A percentile compares a stretch with the other conserved stretches of the same genome.
Evolutionary conservation across 768 basidiomycete genomes (phyloP).

Genomic region (Mycena indigotica): DNA sequence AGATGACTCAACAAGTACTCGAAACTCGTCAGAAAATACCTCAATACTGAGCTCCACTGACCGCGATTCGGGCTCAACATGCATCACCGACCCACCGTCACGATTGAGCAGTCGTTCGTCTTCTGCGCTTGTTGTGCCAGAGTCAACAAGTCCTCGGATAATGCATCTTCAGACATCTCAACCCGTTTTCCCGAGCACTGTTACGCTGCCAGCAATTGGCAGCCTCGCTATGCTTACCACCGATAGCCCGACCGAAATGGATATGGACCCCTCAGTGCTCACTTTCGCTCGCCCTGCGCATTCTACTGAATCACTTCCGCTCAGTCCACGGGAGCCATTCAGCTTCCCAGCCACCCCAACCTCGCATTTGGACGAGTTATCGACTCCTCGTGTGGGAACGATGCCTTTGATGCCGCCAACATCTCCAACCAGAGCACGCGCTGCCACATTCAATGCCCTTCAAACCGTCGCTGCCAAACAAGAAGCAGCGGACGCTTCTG

Average conservation of each 20-base stretch:
- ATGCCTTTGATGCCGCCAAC: constrained; percentile 14
- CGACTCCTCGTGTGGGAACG: constrained; percentile 35
- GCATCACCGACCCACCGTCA: constrained; percentile 53
- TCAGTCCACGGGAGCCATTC: constrained; percentile 22
- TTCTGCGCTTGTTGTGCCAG: constrained; percentile 22
- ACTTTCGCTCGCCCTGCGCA: constrained; percentile 73
- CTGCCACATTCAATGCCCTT: constrained; percentile 23
- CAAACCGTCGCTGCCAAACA: constrained; percentile 10
- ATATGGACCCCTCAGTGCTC: constrained; percentile 78
- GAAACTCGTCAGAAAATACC: constrained; percentile 45
- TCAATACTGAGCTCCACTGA: constrained; percentile 47
- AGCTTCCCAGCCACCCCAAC: constrained; percentile 23
- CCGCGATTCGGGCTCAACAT: constrained; percentile 44
- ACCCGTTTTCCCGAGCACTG: constrained; percentile 32
- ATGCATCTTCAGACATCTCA: constrained; percentile 23
- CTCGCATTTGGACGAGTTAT: constrained; percentile 30
- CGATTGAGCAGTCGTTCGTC: constrained; percentile 38
- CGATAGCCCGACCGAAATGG: constrained; percentile 52
- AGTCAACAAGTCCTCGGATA: constrained; percentile 31
- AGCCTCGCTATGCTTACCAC: constrained; percentile 29
- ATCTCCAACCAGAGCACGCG: constrained; percentile 19
- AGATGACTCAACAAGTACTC: constrained; percentile 38
- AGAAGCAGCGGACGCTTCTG: constrained; percentile 2
- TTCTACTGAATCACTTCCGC: constrained; percentile 71
- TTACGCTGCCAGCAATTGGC: constrained; percentile 37